These are phyloP conservation scores for Sporothrix inflata DNA, from an alignment of 2,329 filamentous ascomycete species.

Conservation along the genomic window DNA sequence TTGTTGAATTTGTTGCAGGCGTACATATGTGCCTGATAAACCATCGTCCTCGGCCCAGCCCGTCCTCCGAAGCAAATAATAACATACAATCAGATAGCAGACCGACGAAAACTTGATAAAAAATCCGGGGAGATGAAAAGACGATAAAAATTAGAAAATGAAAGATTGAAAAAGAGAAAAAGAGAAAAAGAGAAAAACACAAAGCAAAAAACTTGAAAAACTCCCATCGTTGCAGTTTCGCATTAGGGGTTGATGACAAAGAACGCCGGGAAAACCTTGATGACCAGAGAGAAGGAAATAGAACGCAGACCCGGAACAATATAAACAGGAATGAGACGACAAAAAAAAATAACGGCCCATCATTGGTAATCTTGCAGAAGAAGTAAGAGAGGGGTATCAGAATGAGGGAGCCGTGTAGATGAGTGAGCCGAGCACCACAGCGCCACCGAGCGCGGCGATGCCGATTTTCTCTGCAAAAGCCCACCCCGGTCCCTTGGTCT, in stretches of 20 bases:
- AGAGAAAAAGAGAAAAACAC: background rate
- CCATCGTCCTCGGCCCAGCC: background rate
- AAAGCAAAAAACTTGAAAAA: background rate
- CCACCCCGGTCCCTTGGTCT: constrained; percentile 21
- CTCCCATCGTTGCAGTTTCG: background rate
- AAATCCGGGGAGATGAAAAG: background rate
- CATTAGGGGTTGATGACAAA: background rate
- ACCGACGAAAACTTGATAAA: background rate
- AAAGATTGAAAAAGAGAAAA: background rate
- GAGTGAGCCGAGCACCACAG: constrained; percentile 44
- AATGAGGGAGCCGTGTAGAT: constrained; percentile 47
- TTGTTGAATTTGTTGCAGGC: background rate
- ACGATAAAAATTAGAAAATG: too few species aligned
- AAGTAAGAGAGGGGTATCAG: constrained; percentile 15
- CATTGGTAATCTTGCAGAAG: background rate
- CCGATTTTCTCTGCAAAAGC: constrained; percentile 37
- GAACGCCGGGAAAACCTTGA: background rate
- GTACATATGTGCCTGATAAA: too few species aligned
- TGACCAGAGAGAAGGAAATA: background rate
- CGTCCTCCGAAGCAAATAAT: background rate
- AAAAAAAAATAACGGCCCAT: background rate
- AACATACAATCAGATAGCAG: background rate
- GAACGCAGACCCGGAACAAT: background rate
- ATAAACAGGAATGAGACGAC: background rate
- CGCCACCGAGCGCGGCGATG: constrained; percentile 45